A percentile compares a stretch with the other conserved stretches of the same genome.
Evolutionary conservation across 2,329 filamentous ascomycete genomes (phyloP).

Genomic region (Rhynchosporium secalis): DNA sequence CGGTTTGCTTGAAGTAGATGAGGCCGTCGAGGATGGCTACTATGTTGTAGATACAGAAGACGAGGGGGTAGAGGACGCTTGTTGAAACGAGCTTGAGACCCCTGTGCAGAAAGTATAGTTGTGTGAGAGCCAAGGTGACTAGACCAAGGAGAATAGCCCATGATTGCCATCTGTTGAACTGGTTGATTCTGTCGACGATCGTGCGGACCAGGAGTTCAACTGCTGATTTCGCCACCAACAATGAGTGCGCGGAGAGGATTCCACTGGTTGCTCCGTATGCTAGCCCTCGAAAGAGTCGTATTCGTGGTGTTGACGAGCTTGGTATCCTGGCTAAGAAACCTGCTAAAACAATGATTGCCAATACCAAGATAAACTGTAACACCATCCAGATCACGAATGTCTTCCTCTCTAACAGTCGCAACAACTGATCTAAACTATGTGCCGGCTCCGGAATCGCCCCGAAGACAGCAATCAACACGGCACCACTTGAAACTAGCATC

Average conservation of each 20-base stretch:
- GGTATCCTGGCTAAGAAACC: slow-evolving; percentile 55
- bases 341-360: slow-evolving; percentile 64
- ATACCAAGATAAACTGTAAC: slow-evolving; percentile 71
- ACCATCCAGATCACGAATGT: slow-evolving; percentile 90
- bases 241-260: slow-evolving; percentile 87
- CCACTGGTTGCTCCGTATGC: slow-evolving; percentile 88
- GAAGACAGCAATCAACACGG: slow-evolving; percentile 90
- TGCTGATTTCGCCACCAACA: slow-evolving; percentile 92
- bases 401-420: slow-evolving; percentile 69
- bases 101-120: slow-evolving; percentile 92
- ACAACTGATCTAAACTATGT: slow-evolving; percentile 79
- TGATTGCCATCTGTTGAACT: slow-evolving; percentile 93
- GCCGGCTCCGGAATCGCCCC: slow-evolving; percentile 92
- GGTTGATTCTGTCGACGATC: slow-evolving; percentile 80
- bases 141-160: slow-evolving; percentile 88
- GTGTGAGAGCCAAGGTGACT: slow-evolving; percentile 77
- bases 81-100: slow-evolving; percentile 94
- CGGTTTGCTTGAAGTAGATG: slow-evolving; percentile 92
- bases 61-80: slow-evolving; percentile 91
- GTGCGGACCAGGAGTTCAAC: slow-evolving; percentile 92
- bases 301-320: slow-evolving; percentile 60
- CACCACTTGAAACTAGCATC: slow-evolving; percentile 80
- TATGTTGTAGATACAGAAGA: slow-evolving; percentile 99
- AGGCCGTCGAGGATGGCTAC: slow-evolving; percentile 95
- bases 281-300: slow-evolving; percentile 78